phyloP scores from a whole-genome alignment of 495 filamentous ascomycete species.

The Penicillium verhagenii region DNA sequence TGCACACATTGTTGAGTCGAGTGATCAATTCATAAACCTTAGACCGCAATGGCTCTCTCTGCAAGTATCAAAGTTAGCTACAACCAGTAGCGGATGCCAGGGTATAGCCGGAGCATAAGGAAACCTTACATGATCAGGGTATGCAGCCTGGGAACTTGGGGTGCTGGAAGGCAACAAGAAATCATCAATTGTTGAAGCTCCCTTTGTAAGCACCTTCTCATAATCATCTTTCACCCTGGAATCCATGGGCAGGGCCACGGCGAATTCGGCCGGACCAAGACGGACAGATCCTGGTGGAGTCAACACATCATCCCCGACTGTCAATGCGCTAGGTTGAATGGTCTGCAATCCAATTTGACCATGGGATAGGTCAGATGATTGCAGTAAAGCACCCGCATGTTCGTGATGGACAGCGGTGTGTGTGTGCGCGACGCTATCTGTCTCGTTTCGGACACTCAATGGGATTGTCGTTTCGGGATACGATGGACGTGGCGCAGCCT shows the following conservation, averaged over 20 bases:
- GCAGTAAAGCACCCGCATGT: conserved; percentile 22
- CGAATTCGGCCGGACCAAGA: conserved; percentile 45
- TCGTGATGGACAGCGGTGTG: conserved; percentile 24
- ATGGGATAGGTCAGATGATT: conserved; percentile 18
- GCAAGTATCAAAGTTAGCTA: not conserved
- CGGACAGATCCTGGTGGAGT: conserved; percentile 36
- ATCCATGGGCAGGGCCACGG: conserved; percentile 46
- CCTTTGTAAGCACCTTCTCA: conserved; percentile 31
- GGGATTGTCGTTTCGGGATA: conserved; percentile 35
- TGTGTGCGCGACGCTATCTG: conserved; percentile 19
- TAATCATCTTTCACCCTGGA: conserved; percentile 46
- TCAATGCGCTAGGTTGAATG: conserved; percentile 44
- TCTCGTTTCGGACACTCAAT: conserved; percentile 39
- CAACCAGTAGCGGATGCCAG: not conserved
- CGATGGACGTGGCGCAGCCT: conserved; percentile 27
- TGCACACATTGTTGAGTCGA: conserved; percentile 47
- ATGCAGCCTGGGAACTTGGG: conserved; percentile 7
- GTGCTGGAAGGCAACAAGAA: conserved; percentile 26
- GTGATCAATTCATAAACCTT: conserved; percentile 40
- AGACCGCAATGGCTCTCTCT: conserved; percentile 25
- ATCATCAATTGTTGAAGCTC: conserved; percentile 23
- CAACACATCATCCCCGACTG: conserved; percentile 30
- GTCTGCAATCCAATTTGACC: conserved; percentile 29
- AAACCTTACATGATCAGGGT: conserved; percentile 24
- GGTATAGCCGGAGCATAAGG: too few relatives aligned